Evolutionary conservation across 176 grass and related monocot species (phyloP).

Genomic region (Saccharum spontaneum): DNA sequence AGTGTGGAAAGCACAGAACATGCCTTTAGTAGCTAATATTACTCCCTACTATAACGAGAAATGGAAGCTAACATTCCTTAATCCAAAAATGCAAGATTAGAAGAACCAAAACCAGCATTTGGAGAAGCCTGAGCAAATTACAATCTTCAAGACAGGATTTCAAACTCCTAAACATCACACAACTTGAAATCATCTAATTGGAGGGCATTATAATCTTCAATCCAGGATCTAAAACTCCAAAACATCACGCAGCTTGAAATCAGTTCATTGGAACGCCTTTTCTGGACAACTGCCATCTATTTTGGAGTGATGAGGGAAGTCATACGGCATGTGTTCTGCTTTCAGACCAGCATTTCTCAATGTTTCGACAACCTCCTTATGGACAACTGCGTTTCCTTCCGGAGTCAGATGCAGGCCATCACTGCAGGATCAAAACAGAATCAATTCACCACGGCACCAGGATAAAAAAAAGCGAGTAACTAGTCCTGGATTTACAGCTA

Average conservation of each 20-base stretch:
- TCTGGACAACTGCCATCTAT: conserved; percentile 60
- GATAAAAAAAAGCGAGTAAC: background rate
- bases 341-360: conserved; percentile 48
- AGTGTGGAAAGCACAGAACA: no score
- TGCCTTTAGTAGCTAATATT: background rate
- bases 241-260: background rate
- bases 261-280: conserved; percentile 56
- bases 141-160: background rate
- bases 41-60: background rate
- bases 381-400: conserved; percentile 72
- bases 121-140: background rate
- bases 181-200: background rate
- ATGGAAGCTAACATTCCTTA: background rate
- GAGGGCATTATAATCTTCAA: background rate
- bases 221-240: background rate
- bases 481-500: background rate
- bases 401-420: conserved; percentile 81
- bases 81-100: background rate
- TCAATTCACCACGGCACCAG: background rate
- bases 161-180: background rate
- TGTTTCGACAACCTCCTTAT: conserved; percentile 58
- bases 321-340: conserved; percentile 65
- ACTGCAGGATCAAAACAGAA: conserved; percentile 44
- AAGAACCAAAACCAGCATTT: background rate
- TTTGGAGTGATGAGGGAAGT: conserved; percentile 80